Conservation (phyloP, 441 rosid species). For the Pelargonium fulgidum region DNA sequence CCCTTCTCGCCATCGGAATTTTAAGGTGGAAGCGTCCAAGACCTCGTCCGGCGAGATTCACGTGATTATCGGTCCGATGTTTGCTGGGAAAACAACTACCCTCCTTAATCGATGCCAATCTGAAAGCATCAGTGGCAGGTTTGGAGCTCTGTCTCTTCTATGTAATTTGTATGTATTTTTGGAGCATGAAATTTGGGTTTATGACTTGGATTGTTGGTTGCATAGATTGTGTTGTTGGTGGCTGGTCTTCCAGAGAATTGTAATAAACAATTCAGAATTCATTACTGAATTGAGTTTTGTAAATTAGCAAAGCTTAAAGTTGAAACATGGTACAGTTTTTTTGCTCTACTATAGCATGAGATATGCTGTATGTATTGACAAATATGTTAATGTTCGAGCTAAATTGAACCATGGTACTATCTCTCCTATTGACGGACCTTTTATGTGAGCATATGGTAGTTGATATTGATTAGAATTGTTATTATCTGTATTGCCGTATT, state of each 20-base stretch:
- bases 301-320: background rate
- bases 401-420: too few species aligned
- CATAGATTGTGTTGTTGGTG: background rate
- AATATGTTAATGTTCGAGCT: background rate
- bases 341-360: background rate
- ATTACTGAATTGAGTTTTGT: background rate
- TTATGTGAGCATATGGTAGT: slow-evolving; percentile 41
- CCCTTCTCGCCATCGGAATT: slow-evolving; percentile 17
- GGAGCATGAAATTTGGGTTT: background rate
- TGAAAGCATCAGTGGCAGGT: slow-evolving; percentile 57
- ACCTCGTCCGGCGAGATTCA: slow-evolving; percentile 54
- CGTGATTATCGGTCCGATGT: slow-evolving; percentile 70
- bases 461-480: slow-evolving; percentile 40
- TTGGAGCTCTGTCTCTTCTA: slow-evolving; percentile 8
- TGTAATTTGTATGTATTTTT: background rate
- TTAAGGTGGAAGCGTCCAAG: slow-evolving; percentile 29
- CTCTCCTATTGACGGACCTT: too few species aligned
- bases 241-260: background rate
- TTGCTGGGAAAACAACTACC: slow-evolving; percentile 61
- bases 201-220: background rate
- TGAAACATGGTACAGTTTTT: background rate
- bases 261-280: background rate
- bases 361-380: background rate
- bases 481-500: slow-evolving; percentile 74
- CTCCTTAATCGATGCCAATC: slow-evolving; percentile 59